A percentile compares a stretch with the other conserved stretches of the same genome.
These are phyloP conservation scores for Pleurotus tuoliensis DNA, from an alignment of 768 basidiomycete genomes.

Conservation along the genomic window DNA sequence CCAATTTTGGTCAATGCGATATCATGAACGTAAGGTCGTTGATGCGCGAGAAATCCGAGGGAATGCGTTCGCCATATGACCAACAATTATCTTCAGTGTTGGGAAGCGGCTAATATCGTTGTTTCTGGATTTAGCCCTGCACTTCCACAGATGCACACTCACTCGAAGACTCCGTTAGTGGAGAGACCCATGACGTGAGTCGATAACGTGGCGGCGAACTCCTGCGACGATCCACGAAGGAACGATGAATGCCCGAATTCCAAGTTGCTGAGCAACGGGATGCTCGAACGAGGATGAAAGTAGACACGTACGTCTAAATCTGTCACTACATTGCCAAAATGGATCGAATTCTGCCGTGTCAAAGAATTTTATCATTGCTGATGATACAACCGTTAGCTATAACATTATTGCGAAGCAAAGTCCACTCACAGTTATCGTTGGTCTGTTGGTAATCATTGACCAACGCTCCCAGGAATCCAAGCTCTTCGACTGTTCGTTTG, in stretches of 20 bases:
- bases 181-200: constrained; percentile 36
- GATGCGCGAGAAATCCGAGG: constrained; percentile 37
- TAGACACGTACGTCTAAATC: constrained; percentile 36
- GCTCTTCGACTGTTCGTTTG: constrained; percentile 31
- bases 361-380: constrained; percentile 32
- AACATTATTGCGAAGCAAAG: constrained; percentile 25
- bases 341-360: constrained; percentile 35
- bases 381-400: neutral
- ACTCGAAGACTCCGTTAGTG: constrained; percentile 38
- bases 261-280: constrained; percentile 19
- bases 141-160: neutral
- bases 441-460: constrained; percentile 43
- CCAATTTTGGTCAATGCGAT: neutral
- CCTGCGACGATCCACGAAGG: constrained; percentile 29
- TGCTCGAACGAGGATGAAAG: constrained; percentile 31
- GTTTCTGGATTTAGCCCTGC: too few species aligned
- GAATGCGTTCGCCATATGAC: constrained; percentile 38
- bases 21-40: constrained; percentile 28
- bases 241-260: constrained; percentile 30
- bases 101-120: constrained; percentile 34
- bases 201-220: constrained; percentile 34
- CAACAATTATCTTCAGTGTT: constrained; percentile 34
- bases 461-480: constrained; percentile 38
- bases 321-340: constrained; percentile 34
- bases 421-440: constrained; percentile 12